A percentile compares a stretch with the other conserved stretches of the same genome.
phyloP scores from a whole-genome alignment of 2,329 filamentous ascomycete species.

The Blastomyces emzantsi region DNA sequence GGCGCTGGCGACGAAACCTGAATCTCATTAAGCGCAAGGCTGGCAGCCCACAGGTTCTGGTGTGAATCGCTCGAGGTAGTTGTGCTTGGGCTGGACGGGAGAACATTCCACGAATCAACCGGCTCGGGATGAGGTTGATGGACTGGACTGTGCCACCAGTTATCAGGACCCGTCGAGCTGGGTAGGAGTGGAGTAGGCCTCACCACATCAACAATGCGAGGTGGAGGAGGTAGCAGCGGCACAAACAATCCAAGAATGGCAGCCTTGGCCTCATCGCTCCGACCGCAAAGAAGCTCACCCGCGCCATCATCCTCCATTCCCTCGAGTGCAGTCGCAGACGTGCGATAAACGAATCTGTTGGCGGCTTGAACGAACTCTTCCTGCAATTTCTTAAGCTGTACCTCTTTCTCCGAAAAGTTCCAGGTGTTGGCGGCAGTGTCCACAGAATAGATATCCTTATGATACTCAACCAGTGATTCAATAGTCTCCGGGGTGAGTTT shows the following conservation, averaged over 20 bases:
- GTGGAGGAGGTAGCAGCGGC: constrained; percentile 75
- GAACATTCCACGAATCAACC: constrained; percentile 81
- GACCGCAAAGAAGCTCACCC: constrained; percentile 83
- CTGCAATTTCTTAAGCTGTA: constrained; percentile 93
- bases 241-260: constrained; percentile 76
- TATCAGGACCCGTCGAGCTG: constrained; percentile 63
- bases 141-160: constrained; percentile 72
- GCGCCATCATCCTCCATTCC: constrained; percentile 94
- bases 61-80: constrained; percentile 64
- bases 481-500: constrained; percentile 95
- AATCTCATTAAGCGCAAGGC: constrained; percentile 60
- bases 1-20: constrained; percentile 70
- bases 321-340: constrained; percentile 79
- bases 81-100: constrained; percentile 77
- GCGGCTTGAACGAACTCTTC: constrained; percentile 93
- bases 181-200: constrained; percentile 77
- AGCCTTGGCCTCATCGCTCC: constrained; percentile 87
- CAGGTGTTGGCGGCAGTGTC: constrained; percentile 83
- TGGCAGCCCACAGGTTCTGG: constrained; percentile 63
- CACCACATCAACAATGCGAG: constrained; percentile 80
- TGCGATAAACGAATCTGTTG: constrained; percentile 95
- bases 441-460: constrained; percentile 89
- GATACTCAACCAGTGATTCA: constrained; percentile 84
- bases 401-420: constrained; percentile 94
- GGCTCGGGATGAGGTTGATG: constrained; percentile 58